A percentile compares a stretch with the other conserved stretches of the same genome.
phyloP scores from a whole-genome alignment of 768 basidiomycete species.

The Pleurotus djamor region DNA sequence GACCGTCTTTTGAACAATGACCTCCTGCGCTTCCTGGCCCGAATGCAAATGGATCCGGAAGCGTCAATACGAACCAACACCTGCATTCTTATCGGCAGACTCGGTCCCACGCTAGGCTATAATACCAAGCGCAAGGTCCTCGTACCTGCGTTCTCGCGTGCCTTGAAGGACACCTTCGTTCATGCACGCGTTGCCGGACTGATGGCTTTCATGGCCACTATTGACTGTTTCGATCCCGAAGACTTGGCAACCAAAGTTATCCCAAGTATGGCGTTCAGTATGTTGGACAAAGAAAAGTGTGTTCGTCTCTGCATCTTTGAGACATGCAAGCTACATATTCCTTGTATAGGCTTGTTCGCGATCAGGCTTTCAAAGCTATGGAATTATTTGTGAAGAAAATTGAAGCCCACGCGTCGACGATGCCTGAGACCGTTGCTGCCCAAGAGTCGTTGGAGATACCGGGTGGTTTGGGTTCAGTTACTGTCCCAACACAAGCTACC shows the following conservation, averaged over 20 bases:
- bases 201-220: conserved; percentile 94
- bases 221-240: conserved; percentile 84
- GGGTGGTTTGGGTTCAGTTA: conserved; percentile 21
- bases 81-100: conserved; percentile 90
- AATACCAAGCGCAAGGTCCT: conserved; percentile 96
- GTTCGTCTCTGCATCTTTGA: conserved; percentile 15
- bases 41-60: conserved; percentile 90
- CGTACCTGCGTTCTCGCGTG: conserved; percentile 89
- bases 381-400: conserved; percentile 84
- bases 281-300: conserved; percentile 94
- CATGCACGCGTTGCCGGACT: conserved; percentile 92
- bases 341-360: conserved; percentile 73
- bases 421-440: conserved; percentile 49
- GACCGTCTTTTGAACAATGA: conserved; percentile 97
- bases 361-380: conserved; percentile 94
- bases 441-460: conserved; percentile 25
- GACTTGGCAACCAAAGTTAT: conserved; percentile 90
- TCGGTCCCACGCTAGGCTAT: conserved; percentile 81
- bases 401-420: conserved; percentile 72
- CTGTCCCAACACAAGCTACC: conserved; percentile 38
- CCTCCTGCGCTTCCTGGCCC: conserved; percentile 87
- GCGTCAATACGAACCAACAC: conserved; percentile 97
- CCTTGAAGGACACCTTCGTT: conserved; percentile 87
- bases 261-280: conserved; percentile 74
- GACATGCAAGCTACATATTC: not conserved